Evolutionary conservation across 768 basidiomycete species (phyloP).

Genomic region (Pulveroboletus frians): DNA sequence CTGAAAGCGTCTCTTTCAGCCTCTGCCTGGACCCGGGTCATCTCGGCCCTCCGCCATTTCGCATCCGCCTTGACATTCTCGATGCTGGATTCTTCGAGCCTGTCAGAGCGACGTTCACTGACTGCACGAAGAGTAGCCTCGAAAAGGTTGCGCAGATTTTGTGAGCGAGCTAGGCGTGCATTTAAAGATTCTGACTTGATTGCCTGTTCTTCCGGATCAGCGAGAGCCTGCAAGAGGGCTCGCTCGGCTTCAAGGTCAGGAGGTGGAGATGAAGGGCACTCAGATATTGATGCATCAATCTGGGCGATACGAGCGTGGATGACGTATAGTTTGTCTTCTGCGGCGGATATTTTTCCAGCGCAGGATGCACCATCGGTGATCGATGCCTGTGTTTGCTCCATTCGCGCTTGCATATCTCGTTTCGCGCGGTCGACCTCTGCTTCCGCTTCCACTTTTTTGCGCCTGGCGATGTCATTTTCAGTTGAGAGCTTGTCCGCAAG

Average conservation of each 20-base stretch:
- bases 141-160: constrained; percentile 75
- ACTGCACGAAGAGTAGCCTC: constrained; percentile 83
- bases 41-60: constrained; percentile 57
- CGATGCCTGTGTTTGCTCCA: constrained; percentile 63
- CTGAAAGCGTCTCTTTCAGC: constrained; percentile 60
- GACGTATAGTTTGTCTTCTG: constrained; percentile 60
- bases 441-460: constrained; percentile 66
- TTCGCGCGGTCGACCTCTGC: constrained; percentile 72
- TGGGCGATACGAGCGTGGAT: constrained; percentile 60
- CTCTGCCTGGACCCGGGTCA: constrained; percentile 64
- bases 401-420: constrained; percentile 64
- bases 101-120: constrained; percentile 73
- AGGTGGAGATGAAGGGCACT: constrained; percentile 34
- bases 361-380: constrained; percentile 76
- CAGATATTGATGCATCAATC: constrained; percentile 40
- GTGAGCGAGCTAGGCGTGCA: constrained; percentile 57
- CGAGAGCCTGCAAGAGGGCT: constrained; percentile 60
- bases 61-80: constrained; percentile 73
- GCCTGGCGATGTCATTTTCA: constrained; percentile 58
- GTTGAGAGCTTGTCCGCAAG: constrained; percentile 63
- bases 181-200: constrained; percentile 57
- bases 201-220: constrained; percentile 64
- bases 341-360: constrained; percentile 63
- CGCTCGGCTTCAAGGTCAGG: constrained; percentile 70
- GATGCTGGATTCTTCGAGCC: constrained; percentile 63